A percentile compares a stretch with the other conserved stretches of the same genome.
Conservation (phyloP, 345 rosid species). For the Toxicodendron radicans region DNA sequence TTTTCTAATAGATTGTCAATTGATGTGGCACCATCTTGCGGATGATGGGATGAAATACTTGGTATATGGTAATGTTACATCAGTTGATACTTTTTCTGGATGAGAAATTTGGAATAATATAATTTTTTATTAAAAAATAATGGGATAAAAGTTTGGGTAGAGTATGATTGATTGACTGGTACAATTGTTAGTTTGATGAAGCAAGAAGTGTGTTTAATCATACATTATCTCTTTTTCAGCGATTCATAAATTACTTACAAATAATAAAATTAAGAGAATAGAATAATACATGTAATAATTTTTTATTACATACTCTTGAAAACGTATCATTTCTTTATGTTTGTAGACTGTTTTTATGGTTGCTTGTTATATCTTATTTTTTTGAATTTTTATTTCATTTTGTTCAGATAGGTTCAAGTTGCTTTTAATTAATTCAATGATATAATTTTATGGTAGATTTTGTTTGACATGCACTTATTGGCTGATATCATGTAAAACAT, state of each 20-base stretch:
- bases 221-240: background rate
- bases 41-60: too few species aligned
- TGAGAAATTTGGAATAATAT: background rate
- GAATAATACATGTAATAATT: background rate
- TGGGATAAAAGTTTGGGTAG: background rate
- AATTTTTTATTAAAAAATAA: background rate
- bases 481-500: constrained; percentile 31
- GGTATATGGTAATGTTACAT: background rate
- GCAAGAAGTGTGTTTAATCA: background rate
- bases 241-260: background rate
- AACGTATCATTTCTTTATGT: background rate
- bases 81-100: background rate
- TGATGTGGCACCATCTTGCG: background rate
- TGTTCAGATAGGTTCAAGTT: constrained; percentile 7
- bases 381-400: background rate
- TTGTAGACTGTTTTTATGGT: background rate
- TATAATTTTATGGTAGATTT: constrained; percentile 9
- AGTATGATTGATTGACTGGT: background rate
- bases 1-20: background rate
- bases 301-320: background rate
- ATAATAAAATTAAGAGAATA: background rate
- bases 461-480: constrained; percentile 15
- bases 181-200: constrained; percentile 1
- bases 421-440: background rate
- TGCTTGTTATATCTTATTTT: constrained; percentile 1